Evolutionary conservation across 2,329 filamentous ascomycete genomes (phyloP), one percentile per base, ranked within the genome.

Genomic region (Plenodomus tracheiphilus): DNA sequence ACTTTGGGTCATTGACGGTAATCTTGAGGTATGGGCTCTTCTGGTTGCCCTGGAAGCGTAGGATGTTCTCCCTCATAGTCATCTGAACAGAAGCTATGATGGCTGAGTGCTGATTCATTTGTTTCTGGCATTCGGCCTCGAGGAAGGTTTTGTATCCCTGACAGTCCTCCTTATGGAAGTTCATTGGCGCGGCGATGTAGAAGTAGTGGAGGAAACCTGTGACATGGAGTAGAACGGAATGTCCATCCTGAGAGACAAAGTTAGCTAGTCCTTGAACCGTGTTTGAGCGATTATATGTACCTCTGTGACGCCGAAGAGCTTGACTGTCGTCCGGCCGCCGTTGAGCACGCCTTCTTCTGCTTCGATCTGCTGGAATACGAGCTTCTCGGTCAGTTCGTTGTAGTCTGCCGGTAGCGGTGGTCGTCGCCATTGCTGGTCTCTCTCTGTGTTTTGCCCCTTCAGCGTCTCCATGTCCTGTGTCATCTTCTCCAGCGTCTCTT

Each of bases 301-400:
- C 78, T 88, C 85, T 28, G 91, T 96, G 3, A 97, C 91, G 63
- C 94, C 94, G 74, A 97, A 99, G 17, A 99, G 81, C 77, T 94
- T 95, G 48, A 99, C 84, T 0, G 90, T 87, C 0, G 89, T 79
- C 66, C 80, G 86, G 17, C 89, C 90, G 41, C 89, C 89, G 68
- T 87, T 78, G 1, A 97, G 73, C 3, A 85, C 88, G 17, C 94
- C 93, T 71, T 99, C 93, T 68, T 97, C 92, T 1, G 85, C 88
- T 66, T 99, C 95, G 60, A 99, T 99, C 66, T 95, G 88, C 75
- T 99, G 94, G 68, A 99, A 97, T 57, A 83, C 85, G n/a, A 99
- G 78, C 57, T 77, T 86, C 56, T 94, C 85, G 30, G 75, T 84
- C 43, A 81, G 69, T 8, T 86, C 80, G 51, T 87, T 77, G 65